These are phyloP conservation scores for Ceratocystis cacaofunesta DNA, from an alignment of 2,329 filamentous ascomycete genomes.

Conservation along the genomic window DNA sequence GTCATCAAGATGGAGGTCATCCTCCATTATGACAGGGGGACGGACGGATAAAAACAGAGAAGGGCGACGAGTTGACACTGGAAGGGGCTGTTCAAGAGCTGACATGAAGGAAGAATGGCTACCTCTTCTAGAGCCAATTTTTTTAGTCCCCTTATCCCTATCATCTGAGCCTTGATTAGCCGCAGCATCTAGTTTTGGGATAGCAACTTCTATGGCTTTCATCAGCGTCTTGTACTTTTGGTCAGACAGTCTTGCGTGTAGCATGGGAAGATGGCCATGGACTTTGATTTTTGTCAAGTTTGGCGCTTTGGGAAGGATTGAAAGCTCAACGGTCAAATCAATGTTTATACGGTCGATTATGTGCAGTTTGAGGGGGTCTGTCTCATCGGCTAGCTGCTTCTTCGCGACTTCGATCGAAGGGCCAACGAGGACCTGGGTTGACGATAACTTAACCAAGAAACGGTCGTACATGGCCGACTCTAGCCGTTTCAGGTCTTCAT, in stretches of 20 bases:
- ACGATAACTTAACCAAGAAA: constrained; percentile 82
- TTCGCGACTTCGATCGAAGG: constrained; percentile 85
- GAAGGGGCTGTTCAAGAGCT: constrained; percentile 14
- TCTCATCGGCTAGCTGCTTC: constrained; percentile 55
- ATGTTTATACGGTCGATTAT: constrained; percentile 96
- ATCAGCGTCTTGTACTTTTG: constrained; percentile 94
- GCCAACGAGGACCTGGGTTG: constrained; percentile 88
- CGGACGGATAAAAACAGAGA: constrained; percentile 58
- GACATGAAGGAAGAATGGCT: constrained; percentile 17
- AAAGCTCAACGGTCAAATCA: constrained; percentile 89
- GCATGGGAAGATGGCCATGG: constrained; percentile 77
- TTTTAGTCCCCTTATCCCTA: background rate
- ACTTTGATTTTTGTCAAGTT: constrained; percentile 86
- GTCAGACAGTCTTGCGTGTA: constrained; percentile 86
- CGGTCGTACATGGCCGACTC: constrained; percentile 96
- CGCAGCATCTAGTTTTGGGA: constrained; percentile 55
- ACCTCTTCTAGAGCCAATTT: constrained; percentile 7
- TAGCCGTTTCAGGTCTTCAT: constrained; percentile 74
- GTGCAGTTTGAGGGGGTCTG: constrained; percentile 59
- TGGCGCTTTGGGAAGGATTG: constrained; percentile 88
- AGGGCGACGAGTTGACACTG: constrained; percentile 3
- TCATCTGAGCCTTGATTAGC: background rate
- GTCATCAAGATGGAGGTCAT: constrained; percentile 53
- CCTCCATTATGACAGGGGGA: constrained; percentile 61
- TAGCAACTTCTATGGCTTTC: constrained; percentile 87